Conservation (phyloP, 306 rosid species). For the Hylodesmum podocarpum region DNA sequence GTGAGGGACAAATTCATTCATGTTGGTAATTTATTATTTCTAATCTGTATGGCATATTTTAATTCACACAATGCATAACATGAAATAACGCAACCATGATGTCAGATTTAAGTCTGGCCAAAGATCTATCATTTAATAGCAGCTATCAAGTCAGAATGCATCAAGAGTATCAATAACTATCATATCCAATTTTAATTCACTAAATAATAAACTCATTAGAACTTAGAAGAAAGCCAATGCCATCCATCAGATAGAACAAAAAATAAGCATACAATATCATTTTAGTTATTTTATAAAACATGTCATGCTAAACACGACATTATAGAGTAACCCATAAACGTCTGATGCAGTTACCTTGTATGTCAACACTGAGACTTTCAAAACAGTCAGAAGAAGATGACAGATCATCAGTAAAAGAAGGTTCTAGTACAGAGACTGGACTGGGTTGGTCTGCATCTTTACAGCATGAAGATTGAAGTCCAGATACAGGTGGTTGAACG, state of each 20-base stretch:
- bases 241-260: background rate
- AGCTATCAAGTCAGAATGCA: background rate
- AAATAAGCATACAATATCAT: background rate
- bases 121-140: background rate
- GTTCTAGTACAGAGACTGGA: constrained; percentile 84
- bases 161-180: background rate
- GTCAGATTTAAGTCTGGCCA: background rate
- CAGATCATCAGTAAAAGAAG: constrained; percentile 65
- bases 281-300: background rate
- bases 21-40: background rate
- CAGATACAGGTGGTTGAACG: background rate
- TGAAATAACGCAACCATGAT: background rate
- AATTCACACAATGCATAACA: background rate
- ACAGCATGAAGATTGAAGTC: constrained; percentile 49
- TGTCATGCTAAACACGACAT: background rate
- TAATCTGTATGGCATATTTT: background rate
- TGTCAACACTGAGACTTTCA: constrained; percentile 74
- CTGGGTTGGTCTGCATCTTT: constrained; percentile 75
- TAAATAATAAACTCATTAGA: background rate
- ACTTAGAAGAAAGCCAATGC: background rate
- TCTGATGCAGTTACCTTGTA: constrained; percentile 56
- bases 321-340: background rate
- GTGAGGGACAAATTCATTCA: background rate
- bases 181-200: background rate
- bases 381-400: constrained; percentile 78